Evolutionary conservation across 1,284 basidiomycete genomes (phyloP), one percentile per base, ranked within the genome.

Genomic region (Ganoderma boninense): DNA sequence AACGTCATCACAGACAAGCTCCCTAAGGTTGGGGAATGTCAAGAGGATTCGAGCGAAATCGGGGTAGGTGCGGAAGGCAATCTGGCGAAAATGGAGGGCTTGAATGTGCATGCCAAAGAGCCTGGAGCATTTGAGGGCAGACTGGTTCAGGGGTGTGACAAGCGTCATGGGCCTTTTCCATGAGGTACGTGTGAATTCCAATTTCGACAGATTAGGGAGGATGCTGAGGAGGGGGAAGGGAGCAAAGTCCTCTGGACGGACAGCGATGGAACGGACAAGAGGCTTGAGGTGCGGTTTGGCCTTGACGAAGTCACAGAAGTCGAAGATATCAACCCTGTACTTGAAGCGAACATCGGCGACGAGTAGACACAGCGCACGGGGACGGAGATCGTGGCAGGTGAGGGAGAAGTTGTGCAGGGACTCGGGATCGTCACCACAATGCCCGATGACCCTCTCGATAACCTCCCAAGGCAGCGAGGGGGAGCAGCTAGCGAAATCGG

Each of bases 311-410:
- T 52, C 49, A n/a, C 49, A 52, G 23, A 52, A 52, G 23, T 52
- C 23, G 7, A 52, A 52, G 49, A 52, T 52, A 10, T 52, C 4
- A 1, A 11, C n/a, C 7, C 49, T 52, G 20, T 2, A 23, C 8
- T 23, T 26, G 49, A 52, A 13, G 23, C 6, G 18, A 26, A 52
- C 49, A 23, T 52, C 7, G 49, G 7, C 23, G 49, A 52, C 49
- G n/a, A 52, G 10, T 52, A 52, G 23, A 18, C 49, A 52, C 10
- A 52, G 49, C 11, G 49, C 49, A n/a, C n/a, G 68, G 64, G 54
- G 44, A 43, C 42, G 56, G 29, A 57, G 54, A 6, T 57, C 54
- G 54, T 14, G 54, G 18, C 54, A 57, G 18, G 54, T 57, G 7
- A 57, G 29, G 54, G 54, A 57, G 29, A 57, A 32, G 54, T 29